Evolutionary conservation across 164 flowering plant species (phyloP), one percentile per base, ranked within the genome.

Genomic region (Berberis vulgaris): DNA sequence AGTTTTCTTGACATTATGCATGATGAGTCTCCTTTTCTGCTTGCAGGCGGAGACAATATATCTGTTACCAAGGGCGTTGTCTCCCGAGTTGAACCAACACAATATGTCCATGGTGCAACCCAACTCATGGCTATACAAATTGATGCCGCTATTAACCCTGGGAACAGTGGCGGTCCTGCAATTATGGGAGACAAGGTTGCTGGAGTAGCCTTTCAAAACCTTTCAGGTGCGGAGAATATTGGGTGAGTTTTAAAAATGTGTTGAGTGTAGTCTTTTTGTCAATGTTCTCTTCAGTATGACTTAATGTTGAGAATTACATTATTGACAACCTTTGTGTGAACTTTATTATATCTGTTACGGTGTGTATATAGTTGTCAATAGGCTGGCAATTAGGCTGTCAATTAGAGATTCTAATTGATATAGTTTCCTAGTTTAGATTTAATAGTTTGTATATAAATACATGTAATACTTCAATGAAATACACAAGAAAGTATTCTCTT

Each of bases 31-130:
- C 39, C 38, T 54, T 66, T n/a, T 54, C 41, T 75, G 59, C 39
- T 63, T 75, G 72, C 81, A 92, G 97, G 98, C 45, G 97, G 97
- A 13, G 98, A 94, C 77, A 88, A 81, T 73, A 87, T 94, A 59
- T 94, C 97, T 71, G 92, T 94, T n/a, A 90, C 97, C 6, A 94
- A 90, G 81, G 97, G 98, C 49, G 95, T 94, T 67, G 98, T 94
- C 42, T 94, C 97, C 1, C 79, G 98, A 73, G 95, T 94, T 57
- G 98, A 90, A 68, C 92, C 86, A 10, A 88, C 97, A 57, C 96
- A 88, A 70, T 94, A 94, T 77, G 96, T 84, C 47, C 98, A 94
- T 78, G 95, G 96, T 57, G 88, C 96, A 41, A 79, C 88, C 13
- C 90, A 90, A 69, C 85, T 94, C 49, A 78, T 94, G 89, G 97